Evolutionary conservation across 192 early-diverging fungal species (phyloP), one percentile per base, ranked within the genome.

Genomic region (Coemansia sp.): DNA sequence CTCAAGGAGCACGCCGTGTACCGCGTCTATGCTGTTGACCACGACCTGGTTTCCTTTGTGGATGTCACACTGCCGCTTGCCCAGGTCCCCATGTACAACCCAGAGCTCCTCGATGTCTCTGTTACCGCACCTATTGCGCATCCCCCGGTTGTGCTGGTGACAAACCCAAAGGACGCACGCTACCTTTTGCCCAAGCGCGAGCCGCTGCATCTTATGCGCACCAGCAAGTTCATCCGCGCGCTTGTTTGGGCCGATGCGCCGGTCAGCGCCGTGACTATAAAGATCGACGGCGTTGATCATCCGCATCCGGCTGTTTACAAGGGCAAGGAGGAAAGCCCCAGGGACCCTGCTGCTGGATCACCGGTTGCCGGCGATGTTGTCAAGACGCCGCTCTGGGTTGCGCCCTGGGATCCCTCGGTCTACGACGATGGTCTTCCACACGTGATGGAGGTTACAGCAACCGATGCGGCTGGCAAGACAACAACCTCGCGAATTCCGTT

Each of bases 1-100:
- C 85, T 97, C 82, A 97, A 97, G 76, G 83, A 87, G 57, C 91
- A 96, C 69, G 93, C 88, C 0, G 50, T 87, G n/a, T 94, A 91
- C 63, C 82, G 94, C 36, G 84, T 97, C 27, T 86, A 92, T 38
- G 89, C 88, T 8, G 84, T 97, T 2, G 94, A 97, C 64, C 65
- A 96, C 55, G 94, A 97, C 62, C 54, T 95, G 54, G 81, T 97
- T 14, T 86, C 89, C 5, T 91, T 96, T 76, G 74, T 82, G 2
- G 94, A 97, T 67, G 77, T 88, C 10, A 64, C 73, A 0, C 70
- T 95, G 64, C 86, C 90, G 3, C 58, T 88, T 23, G 73, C 76
- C 0, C 62, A 73, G 29, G 76, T 93, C 10, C 91, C 91, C 4
- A 62, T 84, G 45, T 60, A 70, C 27, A 69, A 75, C 61, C 70